These are phyloP conservation scores for Peltaster fructicola DNA, from an alignment of 2,329 filamentous ascomycete genomes.

Conservation along the genomic window DNA sequence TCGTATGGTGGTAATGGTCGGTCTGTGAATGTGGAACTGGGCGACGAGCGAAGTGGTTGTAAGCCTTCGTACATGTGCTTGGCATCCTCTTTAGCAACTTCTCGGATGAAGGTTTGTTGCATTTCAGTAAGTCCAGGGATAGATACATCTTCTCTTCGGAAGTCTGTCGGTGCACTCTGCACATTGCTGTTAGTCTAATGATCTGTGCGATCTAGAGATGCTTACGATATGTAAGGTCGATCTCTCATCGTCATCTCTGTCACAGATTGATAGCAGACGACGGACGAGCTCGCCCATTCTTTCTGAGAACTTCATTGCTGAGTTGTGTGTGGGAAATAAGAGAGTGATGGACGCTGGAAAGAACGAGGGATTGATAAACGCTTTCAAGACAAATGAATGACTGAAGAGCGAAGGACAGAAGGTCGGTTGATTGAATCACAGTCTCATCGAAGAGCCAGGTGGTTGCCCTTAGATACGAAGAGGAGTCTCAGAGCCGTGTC, in stretches of 20 bases:
- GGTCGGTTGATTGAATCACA: slow-evolving; percentile 4
- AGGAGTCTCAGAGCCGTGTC: no score
- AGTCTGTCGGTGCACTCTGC: slow-evolving; percentile 18
- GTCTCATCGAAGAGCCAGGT: no score
- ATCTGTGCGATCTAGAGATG: no score
- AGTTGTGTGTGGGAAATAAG: slow-evolving; percentile 1
- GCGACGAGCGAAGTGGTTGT: slow-evolving; percentile 15
- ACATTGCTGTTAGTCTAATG: no score
- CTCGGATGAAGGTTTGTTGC: slow-evolving; percentile 14
- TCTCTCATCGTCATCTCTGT: slow-evolving; percentile 9
- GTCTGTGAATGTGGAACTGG: slow-evolving; percentile 13
- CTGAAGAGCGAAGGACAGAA: slow-evolving; percentile 1
- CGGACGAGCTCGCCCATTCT: slow-evolving; percentile 9
- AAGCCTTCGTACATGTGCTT: slow-evolving; percentile 13
- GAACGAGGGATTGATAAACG: slow-evolving; percentile 2
- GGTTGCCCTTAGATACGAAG: no score
- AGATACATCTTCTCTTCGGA: slow-evolving; percentile 17
- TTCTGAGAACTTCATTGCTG: slow-evolving; percentile 5
- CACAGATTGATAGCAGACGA: slow-evolving; percentile 11
- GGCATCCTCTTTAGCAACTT: slow-evolving; percentile 16
- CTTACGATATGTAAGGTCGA: slow-evolving; percentile 12
- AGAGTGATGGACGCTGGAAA: slow-evolving; percentile 1
- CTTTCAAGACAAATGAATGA: slow-evolving; percentile 1
- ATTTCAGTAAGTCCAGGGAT: slow-evolving; percentile 14
- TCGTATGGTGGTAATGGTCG: slow-evolving; percentile 11